Evolutionary conservation across 345 rosid species (phyloP).

Genomic region (Citropsis articulata): DNA sequence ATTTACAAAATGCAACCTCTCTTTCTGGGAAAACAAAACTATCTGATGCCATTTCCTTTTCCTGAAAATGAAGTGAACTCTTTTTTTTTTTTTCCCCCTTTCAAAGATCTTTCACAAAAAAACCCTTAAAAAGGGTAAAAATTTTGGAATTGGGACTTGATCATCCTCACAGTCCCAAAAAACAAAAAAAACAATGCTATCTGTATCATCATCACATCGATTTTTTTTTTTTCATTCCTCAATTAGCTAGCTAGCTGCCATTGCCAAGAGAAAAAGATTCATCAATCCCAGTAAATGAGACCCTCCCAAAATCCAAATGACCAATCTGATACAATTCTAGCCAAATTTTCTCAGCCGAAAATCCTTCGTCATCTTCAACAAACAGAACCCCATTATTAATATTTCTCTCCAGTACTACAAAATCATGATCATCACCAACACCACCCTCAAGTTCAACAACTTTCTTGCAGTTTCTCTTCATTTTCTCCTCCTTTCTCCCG

Average conservation of each 20-base stretch:
- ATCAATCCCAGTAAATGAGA: constrained; percentile 54
- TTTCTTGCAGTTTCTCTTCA: constrained; percentile 24
- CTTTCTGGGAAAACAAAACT: background rate
- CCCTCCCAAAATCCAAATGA: constrained; percentile 89
- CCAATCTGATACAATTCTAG: constrained; percentile 74
- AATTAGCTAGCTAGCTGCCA: background rate
- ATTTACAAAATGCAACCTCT: background rate
- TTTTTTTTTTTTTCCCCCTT: background rate
- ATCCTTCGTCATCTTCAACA: constrained; percentile 31
- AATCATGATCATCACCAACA: background rate
- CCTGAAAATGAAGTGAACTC: too few relatives aligned
- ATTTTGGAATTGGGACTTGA: background rate
- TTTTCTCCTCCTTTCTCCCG: constrained; percentile 30
- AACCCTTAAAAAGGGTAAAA: background rate
- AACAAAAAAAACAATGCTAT: background rate
- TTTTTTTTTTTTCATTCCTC: too few relatives aligned
- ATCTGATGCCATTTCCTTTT: too few relatives aligned
- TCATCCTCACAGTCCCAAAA: background rate
- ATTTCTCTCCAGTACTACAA: constrained; percentile 31
- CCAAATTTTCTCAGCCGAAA: constrained; percentile 68
- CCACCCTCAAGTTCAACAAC: constrained; percentile 9
- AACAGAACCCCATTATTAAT: constrained; percentile 29
- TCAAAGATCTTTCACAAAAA: background rate
- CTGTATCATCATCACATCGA: too few relatives aligned
- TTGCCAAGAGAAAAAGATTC: constrained; percentile 11